A percentile compares a stretch with the other conserved stretches of the same genome.
phyloP scores from a whole-genome alignment of 2,329 filamentous ascomycete species.

The Fusarium chaquense region DNA sequence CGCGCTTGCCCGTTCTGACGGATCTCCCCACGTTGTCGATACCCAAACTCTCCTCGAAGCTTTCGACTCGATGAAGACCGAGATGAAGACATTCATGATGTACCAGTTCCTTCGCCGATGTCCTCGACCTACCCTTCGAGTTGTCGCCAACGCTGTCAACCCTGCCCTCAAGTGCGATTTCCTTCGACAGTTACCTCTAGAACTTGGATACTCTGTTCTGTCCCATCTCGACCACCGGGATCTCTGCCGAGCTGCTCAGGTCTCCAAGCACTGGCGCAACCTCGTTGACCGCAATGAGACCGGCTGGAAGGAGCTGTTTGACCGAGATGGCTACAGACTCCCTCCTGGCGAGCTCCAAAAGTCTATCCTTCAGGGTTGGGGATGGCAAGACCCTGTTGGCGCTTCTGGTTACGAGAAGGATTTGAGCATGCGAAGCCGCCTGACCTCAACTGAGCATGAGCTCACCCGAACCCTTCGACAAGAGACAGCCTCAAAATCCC shows the following conservation, averaged over 20 bases:
- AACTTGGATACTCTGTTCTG: constrained; percentile 88
- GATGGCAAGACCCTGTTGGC: constrained; percentile 90
- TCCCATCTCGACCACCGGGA: constrained; percentile 87
- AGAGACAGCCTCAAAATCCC: constrained; percentile 58
- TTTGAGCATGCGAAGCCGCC: constrained; percentile 70
- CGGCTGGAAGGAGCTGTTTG: constrained; percentile 93
- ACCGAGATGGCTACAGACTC: constrained; percentile 83
- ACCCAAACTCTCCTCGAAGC: constrained; percentile 88
- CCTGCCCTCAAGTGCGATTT: constrained; percentile 96
- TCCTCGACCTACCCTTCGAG: constrained; percentile 86
- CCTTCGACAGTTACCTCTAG: constrained; percentile 82
- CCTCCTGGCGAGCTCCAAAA: constrained; percentile 85
- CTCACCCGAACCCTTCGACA: constrained; percentile 58
- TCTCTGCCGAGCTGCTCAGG: constrained; percentile 89
- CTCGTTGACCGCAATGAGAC: constrained; percentile 94
- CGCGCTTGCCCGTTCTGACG: constrained; percentile 46
- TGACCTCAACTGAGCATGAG: constrained; percentile 67
- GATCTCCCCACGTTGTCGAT: constrained; percentile 70
- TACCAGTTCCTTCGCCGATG: constrained; percentile 93
- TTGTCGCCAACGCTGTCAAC: constrained; percentile 91
- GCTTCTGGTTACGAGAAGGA: constrained; percentile 83
- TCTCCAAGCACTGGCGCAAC: constrained; percentile 93
- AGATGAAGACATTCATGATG: constrained; percentile 96
- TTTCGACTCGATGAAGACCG: constrained; percentile 90
- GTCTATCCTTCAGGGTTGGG: constrained; percentile 93